phyloP scores from a whole-genome alignment of 495 filamentous ascomycete species.

The Staphylotrichum longicolle region DNA sequence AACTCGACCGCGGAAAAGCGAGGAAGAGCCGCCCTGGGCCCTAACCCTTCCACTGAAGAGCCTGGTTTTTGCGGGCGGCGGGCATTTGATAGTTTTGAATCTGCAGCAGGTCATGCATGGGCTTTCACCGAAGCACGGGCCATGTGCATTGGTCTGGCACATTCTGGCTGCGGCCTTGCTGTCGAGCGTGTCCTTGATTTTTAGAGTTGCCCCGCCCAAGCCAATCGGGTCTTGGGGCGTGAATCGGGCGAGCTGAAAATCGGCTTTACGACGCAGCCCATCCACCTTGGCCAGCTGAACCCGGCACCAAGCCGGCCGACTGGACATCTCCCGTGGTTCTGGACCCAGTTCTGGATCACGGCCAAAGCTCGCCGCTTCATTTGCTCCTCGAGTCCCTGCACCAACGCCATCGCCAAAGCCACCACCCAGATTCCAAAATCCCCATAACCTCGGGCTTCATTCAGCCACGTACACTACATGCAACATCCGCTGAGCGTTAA shows the following conservation, averaged over 20 bases:
- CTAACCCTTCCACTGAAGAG: no score
- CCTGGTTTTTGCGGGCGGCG: no score
- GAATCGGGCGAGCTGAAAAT: conserved; percentile 14
- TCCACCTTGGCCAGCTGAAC: conserved; percentile 20
- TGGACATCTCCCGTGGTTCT: not conserved
- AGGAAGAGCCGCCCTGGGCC: no score
- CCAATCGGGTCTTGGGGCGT: conserved; percentile 7
- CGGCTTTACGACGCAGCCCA: not conserved
- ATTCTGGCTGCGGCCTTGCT: no score
- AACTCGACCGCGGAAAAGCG: no score
- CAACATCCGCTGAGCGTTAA: not conserved
- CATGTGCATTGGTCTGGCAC: no score
- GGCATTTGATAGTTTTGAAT: no score
- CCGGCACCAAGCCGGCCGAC: not conserved
- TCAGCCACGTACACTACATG: no score
- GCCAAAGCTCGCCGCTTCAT: not conserved
- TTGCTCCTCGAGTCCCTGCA: not conserved
- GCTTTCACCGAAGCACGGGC: no score
- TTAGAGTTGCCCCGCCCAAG: not conserved
- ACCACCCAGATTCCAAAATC: not conserved
- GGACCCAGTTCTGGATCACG: not conserved
- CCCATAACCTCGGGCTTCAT: not conserved
- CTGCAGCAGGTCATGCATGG: no score
- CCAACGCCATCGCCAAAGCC: not conserved
- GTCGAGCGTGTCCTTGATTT: not conserved